These are phyloP conservation scores for Candolleomyces efflorescens DNA, from an alignment of 768 basidiomycete species.

Conservation along the genomic window DNA sequence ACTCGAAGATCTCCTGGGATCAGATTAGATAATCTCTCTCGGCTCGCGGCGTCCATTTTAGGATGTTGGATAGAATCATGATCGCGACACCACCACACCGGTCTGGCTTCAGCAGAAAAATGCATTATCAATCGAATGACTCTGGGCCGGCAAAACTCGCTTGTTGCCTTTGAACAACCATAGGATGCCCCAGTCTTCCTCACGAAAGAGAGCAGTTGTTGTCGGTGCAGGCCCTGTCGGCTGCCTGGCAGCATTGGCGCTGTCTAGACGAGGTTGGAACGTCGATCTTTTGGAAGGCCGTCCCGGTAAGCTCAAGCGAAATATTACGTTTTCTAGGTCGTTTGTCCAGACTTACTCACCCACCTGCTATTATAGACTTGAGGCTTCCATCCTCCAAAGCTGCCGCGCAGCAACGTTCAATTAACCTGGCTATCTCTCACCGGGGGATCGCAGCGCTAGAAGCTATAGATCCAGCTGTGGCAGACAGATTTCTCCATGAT, in stretches of 20 bases:
- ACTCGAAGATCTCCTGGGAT: background rate
- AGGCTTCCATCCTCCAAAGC: slow-evolving; percentile 68
- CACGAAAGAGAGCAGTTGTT: slow-evolving; percentile 49
- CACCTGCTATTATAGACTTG: slow-evolving; percentile 46
- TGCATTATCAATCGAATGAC: background rate
- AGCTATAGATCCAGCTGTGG: slow-evolving; percentile 68
- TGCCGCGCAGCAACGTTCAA: slow-evolving; percentile 74
- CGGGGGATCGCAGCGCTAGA: slow-evolving; percentile 87
- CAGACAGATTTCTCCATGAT: slow-evolving; percentile 65
- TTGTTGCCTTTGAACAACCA: background rate
- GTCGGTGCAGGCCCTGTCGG: slow-evolving; percentile 95
- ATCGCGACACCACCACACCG: too few species aligned
- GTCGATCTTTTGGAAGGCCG: slow-evolving; percentile 80
- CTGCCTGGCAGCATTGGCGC: slow-evolving; percentile 80
- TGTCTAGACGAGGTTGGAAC: slow-evolving; percentile 84
- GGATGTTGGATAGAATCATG: background rate
- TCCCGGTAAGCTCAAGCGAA: slow-evolving; percentile 47
- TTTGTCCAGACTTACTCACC: slow-evolving; percentile 10
- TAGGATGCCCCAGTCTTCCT: background rate
- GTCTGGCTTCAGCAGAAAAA: background rate
- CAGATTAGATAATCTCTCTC: slow-evolving; percentile 16
- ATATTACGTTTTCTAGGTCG: slow-evolving; percentile 14
- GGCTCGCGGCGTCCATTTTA: background rate
- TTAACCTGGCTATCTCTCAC: slow-evolving; percentile 94
- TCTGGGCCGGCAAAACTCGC: background rate